These are phyloP conservation scores for Triangularia verruculosa DNA, from an alignment of 2,329 filamentous ascomycete genomes.

Conservation along the genomic window DNA sequence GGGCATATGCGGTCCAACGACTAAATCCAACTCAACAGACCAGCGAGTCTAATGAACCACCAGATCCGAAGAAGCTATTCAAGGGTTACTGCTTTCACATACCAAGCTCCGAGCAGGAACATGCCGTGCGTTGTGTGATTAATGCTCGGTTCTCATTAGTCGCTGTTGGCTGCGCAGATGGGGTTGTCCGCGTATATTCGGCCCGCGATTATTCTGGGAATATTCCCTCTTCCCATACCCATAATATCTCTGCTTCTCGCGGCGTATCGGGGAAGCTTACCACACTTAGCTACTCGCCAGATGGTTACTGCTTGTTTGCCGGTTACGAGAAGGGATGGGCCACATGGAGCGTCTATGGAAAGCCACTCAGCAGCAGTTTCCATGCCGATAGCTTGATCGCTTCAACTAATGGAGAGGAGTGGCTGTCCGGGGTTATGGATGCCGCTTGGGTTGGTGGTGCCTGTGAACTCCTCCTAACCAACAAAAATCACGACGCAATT, in stretches of 20 bases:
- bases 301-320: slow-evolving; percentile 93
- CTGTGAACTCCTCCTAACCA: slow-evolving; percentile 76
- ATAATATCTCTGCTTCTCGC: slow-evolving; percentile 66
- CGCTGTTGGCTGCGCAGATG: slow-evolving; percentile 77
- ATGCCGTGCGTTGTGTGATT: slow-evolving; percentile 73
- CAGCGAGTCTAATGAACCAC: slow-evolving; percentile 40
- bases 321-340: slow-evolving; percentile 93
- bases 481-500: slow-evolving; percentile 69
- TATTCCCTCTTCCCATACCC: slow-evolving; percentile 79
- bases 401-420: slow-evolving; percentile 69
- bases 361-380: slow-evolving; percentile 82
- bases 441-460: slow-evolving; percentile 87
- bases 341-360: slow-evolving; percentile 96
- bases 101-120: slow-evolving; percentile 57
- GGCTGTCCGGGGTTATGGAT: slow-evolving; percentile 75
- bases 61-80: slow-evolving; percentile 66
- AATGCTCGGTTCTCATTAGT: slow-evolving; percentile 95
- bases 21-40: slow-evolving; percentile 42
- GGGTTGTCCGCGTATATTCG: slow-evolving; percentile 82
- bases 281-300: slow-evolving; percentile 81
- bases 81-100: slow-evolving; percentile 87
- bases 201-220: slow-evolving; percentile 92
- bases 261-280: slow-evolving; percentile 68
- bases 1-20: slow-evolving; percentile 87
- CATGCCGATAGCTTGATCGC: slow-evolving; percentile 63